These are phyloP conservation scores for Oryza meyeriana DNA, from an alignment of 176 grass and related monocot genomes.

Conservation along the genomic window DNA sequence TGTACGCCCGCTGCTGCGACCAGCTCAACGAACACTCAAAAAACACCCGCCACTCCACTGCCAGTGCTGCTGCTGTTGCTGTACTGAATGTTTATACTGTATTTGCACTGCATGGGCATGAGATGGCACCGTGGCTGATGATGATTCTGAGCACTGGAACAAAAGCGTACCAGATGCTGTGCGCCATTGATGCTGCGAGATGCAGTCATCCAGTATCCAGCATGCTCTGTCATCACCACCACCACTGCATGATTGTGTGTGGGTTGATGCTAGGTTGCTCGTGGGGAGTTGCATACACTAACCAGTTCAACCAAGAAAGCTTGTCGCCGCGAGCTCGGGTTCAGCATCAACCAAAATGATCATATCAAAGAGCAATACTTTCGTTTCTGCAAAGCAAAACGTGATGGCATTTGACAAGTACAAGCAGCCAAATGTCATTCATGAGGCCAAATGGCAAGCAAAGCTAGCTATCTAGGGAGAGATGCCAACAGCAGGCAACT, in stretches of 20 bases:
- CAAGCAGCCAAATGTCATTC: conserved; percentile 11
- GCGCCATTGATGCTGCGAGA: background rate
- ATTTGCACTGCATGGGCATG: conserved; percentile 21
- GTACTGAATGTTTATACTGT: background rate
- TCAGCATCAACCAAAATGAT: background rate
- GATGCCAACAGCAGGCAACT: conserved; percentile 3
- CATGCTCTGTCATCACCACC: background rate
- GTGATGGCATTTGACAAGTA: background rate
- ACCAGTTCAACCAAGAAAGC: background rate
- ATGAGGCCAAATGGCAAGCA: background rate
- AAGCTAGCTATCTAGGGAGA: conserved; percentile 2
- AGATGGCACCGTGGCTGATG: conserved; percentile 32
- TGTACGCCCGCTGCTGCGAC: conserved; percentile 7
- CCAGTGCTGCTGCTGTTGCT: background rate
- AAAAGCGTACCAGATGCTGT: conserved; percentile 6
- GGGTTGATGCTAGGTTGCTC: background rate
- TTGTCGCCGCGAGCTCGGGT: background rate
- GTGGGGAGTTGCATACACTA: background rate
- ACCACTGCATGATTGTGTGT: conserved; percentile 12
- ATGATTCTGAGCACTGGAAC: background rate
- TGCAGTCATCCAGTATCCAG: background rate
- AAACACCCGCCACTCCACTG: background rate
- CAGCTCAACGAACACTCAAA: conserved; percentile 48
- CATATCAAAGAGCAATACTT: background rate
- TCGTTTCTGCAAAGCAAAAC: background rate